These are phyloP conservation scores for Trypanosomatidae sp. DNA, from an alignment of 208 protist genomes.

Conservation along the genomic window DNA sequence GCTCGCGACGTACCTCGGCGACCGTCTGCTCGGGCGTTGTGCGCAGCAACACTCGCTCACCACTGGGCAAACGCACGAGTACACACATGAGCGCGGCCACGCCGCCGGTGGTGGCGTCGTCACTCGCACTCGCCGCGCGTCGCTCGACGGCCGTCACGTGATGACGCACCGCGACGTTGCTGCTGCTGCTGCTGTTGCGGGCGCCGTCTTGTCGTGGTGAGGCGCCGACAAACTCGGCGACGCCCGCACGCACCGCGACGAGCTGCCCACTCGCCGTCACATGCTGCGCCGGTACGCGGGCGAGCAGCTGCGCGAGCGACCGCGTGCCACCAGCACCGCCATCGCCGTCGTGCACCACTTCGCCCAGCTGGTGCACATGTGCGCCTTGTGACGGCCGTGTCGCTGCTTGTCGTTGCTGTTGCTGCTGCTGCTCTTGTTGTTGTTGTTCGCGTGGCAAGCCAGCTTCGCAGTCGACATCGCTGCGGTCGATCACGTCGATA, in stretches of 20 bases:
- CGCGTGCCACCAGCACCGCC: slow-evolving; percentile 8
- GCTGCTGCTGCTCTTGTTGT: neutral
- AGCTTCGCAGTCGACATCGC: neutral
- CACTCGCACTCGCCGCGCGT: no score
- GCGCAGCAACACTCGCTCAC: slow-evolving; percentile 36
- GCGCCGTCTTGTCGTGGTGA: neutral
- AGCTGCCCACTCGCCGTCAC: slow-evolving; percentile 62
- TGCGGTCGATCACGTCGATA: slow-evolving; percentile 63
- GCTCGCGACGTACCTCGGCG: slow-evolving; percentile 33
- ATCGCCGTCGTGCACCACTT: slow-evolving; percentile 4
- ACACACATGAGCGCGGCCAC: slow-evolving; percentile 15
- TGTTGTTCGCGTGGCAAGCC: slow-evolving; percentile 3
- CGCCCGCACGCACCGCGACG: slow-evolving; percentile 43
- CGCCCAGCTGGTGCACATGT: slow-evolving; percentile 10
- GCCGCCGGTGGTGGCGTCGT: no score
- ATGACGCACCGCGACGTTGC: no score
- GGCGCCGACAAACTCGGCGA: neutral
- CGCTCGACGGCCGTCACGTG: slow-evolving; percentile 40
- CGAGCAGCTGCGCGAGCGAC: slow-evolving; percentile 41
- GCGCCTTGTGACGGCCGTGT: neutral
- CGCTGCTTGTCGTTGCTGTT: neutral
- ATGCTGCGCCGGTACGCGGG: slow-evolving; percentile 32
- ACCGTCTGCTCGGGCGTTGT: slow-evolving; percentile 42
- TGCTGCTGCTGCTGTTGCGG: no score
- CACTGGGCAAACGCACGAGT: slow-evolving; percentile 56